Evolutionary conservation across 345 rosid genomes (phyloP), one percentile per base, ranked within the genome.

Genomic region (Camelina sativa): DNA sequence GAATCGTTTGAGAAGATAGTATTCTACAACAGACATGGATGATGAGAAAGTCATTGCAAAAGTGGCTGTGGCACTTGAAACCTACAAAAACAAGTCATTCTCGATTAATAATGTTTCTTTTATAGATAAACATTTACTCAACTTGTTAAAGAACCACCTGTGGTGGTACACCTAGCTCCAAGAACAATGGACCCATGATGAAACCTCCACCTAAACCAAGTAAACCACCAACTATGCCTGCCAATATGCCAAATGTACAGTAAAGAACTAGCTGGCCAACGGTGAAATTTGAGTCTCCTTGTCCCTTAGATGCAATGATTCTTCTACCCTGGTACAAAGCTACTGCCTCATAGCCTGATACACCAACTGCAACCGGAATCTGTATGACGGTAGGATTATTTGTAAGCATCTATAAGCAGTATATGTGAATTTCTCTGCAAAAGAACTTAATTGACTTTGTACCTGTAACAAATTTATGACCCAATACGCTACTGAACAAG

Each of bases 31-130:
- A 23, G 93, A 91, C 91, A 91, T 86, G 8, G 96, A 89, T 28
- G 97, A 89, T 51, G 93, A 89, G 72, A 91, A 91, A 13, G 85
- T 82, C 97, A 89, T 89, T n/a, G 91, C 89, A 78, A 89, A 89
- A 70, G 97, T 91, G 20, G 91, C 86, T 28, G 96, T 91, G 62
- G 97, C 90, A 85, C 93, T 89, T 64, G 93, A 84, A 57, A 91
- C 95, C 95, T 88, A 69, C 68, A 58, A 15, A 69, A 47, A 16
- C 5, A 28, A 53, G 20, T 43, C 43, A 62, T 43, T 10, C 55
- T 28, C 3, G 15, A 6, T 6, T 28, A 16, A 16, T 38, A 5
- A 23, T 40, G 37, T 62, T 41, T 34, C 43, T 34, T 34, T 34
- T 34, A 34, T 4, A 6, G 37, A 34, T 7, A 34, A 7, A 34